Percentiles rank a stretch among this genome's conserved stretches.
phyloP scores from a whole-genome alignment of 1,284 basidiomycete genomes.

The Schizophyllum commune region DNA sequence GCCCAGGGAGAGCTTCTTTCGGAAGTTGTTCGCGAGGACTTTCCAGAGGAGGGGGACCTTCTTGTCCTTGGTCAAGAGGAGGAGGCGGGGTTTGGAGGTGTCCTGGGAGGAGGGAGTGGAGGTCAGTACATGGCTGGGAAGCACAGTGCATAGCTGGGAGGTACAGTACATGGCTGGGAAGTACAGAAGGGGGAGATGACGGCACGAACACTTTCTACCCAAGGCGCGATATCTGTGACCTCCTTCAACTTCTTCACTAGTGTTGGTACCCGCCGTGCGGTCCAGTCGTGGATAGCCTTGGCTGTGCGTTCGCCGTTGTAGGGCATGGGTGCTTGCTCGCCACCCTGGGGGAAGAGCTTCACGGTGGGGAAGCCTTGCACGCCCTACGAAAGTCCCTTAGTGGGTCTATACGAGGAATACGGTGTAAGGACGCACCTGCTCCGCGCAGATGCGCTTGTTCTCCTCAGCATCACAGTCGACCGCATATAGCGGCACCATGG shows the following conservation, averaged over 20 bases:
- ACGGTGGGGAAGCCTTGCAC: slow-evolving; percentile 92
- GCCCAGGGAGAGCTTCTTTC: slow-evolving; percentile 58
- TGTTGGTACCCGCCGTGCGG: slow-evolving; percentile 66
- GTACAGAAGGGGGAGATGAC: not conserved
- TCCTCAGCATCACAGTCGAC: slow-evolving; percentile 85
- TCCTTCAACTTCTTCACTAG: slow-evolving; percentile 58
- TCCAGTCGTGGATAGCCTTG: slow-evolving; percentile 72
- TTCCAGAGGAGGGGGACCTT: slow-evolving; percentile 83
- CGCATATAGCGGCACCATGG: slow-evolving; percentile 83
- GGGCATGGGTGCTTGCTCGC: slow-evolving; percentile 52
- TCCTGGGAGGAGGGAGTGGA: slow-evolving; percentile 17
- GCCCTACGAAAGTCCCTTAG: slow-evolving; percentile 32
- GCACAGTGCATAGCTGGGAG: not conserved
- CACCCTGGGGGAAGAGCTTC: slow-evolving; percentile 79
- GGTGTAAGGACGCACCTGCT: slow-evolving; percentile 45
- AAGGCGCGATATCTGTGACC: slow-evolving; percentile 49
- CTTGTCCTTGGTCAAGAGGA: slow-evolving; percentile 71
- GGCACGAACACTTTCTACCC: slow-evolving; percentile 49
- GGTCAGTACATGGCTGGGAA: not conserved
- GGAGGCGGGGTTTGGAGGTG: slow-evolving; percentile 48
- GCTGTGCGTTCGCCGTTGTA: slow-evolving; percentile 73
- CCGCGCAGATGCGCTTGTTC: slow-evolving; percentile 78
- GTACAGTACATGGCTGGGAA: not conserved
- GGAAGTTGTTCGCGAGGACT: slow-evolving; percentile 71
- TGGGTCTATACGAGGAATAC: not conserved